Percentiles rank a stretch among this genome's conserved stretches.
Conservation (phyloP, 1,284 basidiomycete genomes). For the Inonotus obliquus region DNA sequence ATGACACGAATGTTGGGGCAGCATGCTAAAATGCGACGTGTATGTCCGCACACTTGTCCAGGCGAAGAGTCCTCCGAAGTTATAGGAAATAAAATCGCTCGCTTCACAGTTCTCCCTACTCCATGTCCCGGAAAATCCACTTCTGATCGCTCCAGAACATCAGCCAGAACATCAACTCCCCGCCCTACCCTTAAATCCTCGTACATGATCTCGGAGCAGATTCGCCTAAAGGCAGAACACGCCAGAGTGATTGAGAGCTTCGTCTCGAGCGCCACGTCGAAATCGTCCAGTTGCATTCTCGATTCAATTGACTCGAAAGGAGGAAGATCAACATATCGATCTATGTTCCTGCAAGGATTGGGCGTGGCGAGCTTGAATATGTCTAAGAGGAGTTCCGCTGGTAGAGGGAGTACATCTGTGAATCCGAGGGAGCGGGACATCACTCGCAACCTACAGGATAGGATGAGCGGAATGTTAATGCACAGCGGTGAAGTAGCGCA, state of each 20-base stretch:
- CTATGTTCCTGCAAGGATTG: background rate
- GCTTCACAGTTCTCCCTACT: background rate
- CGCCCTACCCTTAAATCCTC: conserved; percentile 9
- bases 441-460: background rate
- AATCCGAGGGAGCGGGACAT: background rate
- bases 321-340: background rate
- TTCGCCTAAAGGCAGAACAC: conserved; percentile 2
- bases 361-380: conserved; percentile 7
- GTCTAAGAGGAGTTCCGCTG: conserved; percentile 1
- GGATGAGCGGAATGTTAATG: background rate
- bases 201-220: background rate
- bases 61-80: background rate
- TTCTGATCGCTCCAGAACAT: background rate
- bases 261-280: background rate
- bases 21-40: conserved; percentile 1
- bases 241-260: background rate
- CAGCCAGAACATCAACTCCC: background rate
- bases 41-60: background rate
- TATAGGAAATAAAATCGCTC: background rate
- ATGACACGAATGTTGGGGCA: conserved; percentile 6
- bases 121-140: background rate
- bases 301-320: conserved; percentile 4
- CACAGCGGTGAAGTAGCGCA: background rate
- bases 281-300: background rate
- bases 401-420: background rate